Percentiles rank a stretch among this genome's conserved stretches.
Conservation (phyloP, 2,329 filamentous ascomycete species). For the Leptographium galeiforme region DNA sequence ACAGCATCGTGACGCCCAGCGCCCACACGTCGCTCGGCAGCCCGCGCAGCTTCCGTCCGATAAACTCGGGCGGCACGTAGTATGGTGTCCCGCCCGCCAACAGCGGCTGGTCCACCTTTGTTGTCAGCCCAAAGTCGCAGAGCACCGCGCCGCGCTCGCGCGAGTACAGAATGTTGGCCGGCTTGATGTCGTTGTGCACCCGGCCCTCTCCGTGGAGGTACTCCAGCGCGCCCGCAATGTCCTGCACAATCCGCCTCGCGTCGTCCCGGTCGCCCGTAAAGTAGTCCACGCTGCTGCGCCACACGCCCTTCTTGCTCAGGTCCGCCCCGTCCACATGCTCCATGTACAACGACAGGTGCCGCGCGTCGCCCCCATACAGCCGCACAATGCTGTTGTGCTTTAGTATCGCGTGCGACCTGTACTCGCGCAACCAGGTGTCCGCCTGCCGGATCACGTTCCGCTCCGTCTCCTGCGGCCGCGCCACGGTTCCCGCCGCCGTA, state of each 20-base stretch:
- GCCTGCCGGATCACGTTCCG: conserved; percentile 45
- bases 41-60: conserved; percentile 39
- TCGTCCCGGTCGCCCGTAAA: conserved; percentile 37
- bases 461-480: conserved; percentile 35
- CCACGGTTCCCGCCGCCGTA: conserved; percentile 15
- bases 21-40: conserved; percentile 46
- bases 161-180: conserved; percentile 47
- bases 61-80: conserved; percentile 49
- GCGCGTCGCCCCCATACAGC: conserved; percentile 45
- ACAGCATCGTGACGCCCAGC: conserved; percentile 46
- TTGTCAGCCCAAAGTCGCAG: conserved; percentile 47
- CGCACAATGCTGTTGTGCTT: conserved; percentile 44
- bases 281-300: conserved; percentile 33
- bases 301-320: conserved; percentile 32
- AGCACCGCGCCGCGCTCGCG: conserved; percentile 43
- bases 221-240: conserved; percentile 39
- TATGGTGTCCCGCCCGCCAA: conserved; percentile 45
- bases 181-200: conserved; percentile 51
- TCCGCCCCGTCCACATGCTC: conserved; percentile 46
- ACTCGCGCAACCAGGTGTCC: conserved; percentile 46
- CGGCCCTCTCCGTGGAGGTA: conserved; percentile 41
- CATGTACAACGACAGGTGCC: conserved; percentile 48
- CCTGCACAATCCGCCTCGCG: conserved; percentile 36
- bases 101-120: conserved; percentile 29
- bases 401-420: conserved; percentile 39